These are phyloP conservation scores for Sanghuangporus sanghuang DNA, from an alignment of 1,284 basidiomycete species.

Conservation along the genomic window DNA sequence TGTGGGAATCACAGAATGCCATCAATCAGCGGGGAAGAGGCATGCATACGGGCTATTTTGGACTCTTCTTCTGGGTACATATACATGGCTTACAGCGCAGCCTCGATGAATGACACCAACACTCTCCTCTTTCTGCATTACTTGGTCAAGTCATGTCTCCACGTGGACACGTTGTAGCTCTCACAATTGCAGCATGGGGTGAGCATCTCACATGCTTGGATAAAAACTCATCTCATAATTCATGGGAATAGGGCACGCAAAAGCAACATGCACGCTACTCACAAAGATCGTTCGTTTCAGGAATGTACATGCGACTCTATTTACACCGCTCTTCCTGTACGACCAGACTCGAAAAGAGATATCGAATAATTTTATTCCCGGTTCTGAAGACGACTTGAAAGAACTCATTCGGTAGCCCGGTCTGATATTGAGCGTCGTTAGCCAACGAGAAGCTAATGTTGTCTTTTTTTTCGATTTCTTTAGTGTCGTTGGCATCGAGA, in stretches of 20 bases:
- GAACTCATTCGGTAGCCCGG: conserved; percentile 1
- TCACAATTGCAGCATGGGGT: not conserved
- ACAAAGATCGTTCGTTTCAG: not conserved
- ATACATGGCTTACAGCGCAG: too few species aligned
- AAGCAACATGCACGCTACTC: conserved; percentile 4
- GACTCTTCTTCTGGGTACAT: too few species aligned
- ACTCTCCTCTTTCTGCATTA: too few species aligned
- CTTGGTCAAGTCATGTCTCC: not conserved
- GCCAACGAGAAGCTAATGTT: not conserved
- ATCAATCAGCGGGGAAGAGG: too few species aligned
- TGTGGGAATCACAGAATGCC: too few species aligned
- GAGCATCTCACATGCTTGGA: not conserved
- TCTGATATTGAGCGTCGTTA: not conserved
- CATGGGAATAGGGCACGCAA: conserved; percentile 2
- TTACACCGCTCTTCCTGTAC: not conserved
- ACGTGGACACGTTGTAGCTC: not conserved
- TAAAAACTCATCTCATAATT: not conserved
- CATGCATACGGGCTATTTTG: too few species aligned
- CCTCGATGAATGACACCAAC: too few species aligned
- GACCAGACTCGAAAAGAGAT: conserved; percentile 2
- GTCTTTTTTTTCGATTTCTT: not conserved
- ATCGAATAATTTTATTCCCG: not conserved
- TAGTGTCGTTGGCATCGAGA: not conserved
- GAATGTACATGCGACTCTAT: conserved; percentile 1
- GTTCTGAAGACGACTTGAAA: not conserved